Percentiles rank a stretch among this genome's conserved stretches.
phyloP scores from a whole-genome alignment of 2,329 filamentous ascomycete genomes.

The Emericellopsis atlantica region DNA sequence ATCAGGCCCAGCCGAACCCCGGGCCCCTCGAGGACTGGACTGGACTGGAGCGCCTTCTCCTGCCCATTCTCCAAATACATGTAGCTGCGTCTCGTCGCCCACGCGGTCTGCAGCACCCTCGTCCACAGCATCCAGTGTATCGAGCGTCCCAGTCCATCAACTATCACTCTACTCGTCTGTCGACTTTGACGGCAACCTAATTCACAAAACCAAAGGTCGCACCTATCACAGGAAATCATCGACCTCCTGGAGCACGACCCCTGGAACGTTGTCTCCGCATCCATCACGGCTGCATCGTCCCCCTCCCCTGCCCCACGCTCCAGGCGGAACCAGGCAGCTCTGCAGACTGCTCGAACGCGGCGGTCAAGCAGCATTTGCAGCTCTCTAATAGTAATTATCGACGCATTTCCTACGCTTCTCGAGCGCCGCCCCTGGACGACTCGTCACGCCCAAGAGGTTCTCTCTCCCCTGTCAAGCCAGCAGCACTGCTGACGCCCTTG shows the following conservation, averaged over 20 bases:
- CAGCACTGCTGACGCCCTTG: constrained; percentile 27
- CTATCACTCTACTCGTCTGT: constrained; percentile 1
- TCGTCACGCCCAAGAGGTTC: no score
- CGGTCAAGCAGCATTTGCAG: constrained; percentile 15
- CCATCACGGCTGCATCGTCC: constrained; percentile 5
- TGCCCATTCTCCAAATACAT: no score
- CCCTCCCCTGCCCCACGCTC: constrained; percentile 16
- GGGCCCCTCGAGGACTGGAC: no score
- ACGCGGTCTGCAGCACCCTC: constrained; percentile 1
- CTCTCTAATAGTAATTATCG: constrained; percentile 19
- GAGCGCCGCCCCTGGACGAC: constrained; percentile 3
- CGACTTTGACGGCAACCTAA: constrained; percentile 3
- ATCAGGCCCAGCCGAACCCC: background rate
- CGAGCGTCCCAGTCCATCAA: background rate
- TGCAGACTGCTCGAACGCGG: constrained; percentile 35
- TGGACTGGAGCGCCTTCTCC: constrained; percentile 1
- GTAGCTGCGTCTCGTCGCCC: no score
- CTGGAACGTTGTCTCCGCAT: constrained; percentile 5
- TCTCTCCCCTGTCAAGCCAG: constrained; percentile 7
- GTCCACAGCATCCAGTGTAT: constrained; percentile 2
- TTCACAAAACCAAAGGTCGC: constrained; percentile 1
- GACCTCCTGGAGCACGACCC: constrained; percentile 6
- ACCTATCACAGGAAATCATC: background rate
- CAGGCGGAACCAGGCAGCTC: constrained; percentile 32
- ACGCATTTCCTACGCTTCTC: constrained; percentile 8